Conservation (phyloP, 2,329 filamentous ascomycete genomes). For the Dactylellina drechsleri region DNA sequence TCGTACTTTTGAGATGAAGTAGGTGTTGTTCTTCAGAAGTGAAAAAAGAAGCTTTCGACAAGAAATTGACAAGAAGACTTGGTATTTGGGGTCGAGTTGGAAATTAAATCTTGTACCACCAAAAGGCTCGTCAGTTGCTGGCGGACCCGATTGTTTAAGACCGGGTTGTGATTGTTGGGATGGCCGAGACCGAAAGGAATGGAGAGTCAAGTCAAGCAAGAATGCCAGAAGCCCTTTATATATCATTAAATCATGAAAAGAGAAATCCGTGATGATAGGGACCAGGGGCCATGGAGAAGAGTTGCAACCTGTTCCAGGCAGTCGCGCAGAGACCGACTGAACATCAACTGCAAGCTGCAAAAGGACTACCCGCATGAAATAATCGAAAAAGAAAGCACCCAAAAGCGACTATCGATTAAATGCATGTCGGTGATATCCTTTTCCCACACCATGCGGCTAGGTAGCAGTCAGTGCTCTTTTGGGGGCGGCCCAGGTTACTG, state of each 20-base stretch:
- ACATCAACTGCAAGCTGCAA: too few species aligned
- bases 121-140: conserved; percentile 5
- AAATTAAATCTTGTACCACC: conserved; percentile 9
- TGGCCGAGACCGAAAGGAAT: conserved; percentile 25
- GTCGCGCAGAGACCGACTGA: conserved; percentile 9
- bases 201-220: neutral
- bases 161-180: conserved; percentile 12
- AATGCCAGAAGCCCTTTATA: conserved; percentile 27
- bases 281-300: conserved; percentile 5
- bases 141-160: conserved; percentile 12
- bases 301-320: conserved; percentile 23
- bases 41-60: conserved; percentile 46
- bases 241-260: neutral
- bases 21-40: conserved; percentile 1
- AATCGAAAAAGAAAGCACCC: conserved; percentile 1
- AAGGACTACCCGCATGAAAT: neutral
- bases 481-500: neutral
- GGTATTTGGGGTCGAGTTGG: conserved; percentile 10
- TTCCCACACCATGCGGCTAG: conserved; percentile 22
- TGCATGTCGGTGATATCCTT: conserved; percentile 4
- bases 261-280: conserved; percentile 1
- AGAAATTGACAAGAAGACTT: conserved; percentile 40
- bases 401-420: conserved; percentile 21
- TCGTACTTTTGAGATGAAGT: conserved; percentile 5
- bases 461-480: conserved; percentile 15